These are phyloP conservation scores for Abelmoschus esculentus DNA, from an alignment of 345 rosid genomes.

Conservation along the genomic window DNA sequence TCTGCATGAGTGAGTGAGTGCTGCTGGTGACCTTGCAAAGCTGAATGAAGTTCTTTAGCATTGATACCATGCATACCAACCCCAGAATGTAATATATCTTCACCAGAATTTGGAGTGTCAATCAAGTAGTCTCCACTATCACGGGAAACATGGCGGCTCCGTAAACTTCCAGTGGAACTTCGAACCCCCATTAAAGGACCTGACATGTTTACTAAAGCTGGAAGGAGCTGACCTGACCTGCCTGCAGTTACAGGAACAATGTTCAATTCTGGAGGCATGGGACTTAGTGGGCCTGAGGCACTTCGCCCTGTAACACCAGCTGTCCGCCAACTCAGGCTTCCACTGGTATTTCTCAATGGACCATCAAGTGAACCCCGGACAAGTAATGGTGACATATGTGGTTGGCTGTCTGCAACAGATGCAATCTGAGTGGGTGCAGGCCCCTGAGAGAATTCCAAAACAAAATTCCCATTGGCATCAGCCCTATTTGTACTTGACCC, in stretches of 20 bases:
- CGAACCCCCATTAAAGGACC: slow-evolving; percentile 97
- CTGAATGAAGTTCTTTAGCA: slow-evolving; percentile 96
- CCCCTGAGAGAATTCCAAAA: slow-evolving; percentile 96
- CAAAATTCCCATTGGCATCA: slow-evolving; percentile 63
- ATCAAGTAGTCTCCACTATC: slow-evolving; percentile 95
- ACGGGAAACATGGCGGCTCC: slow-evolving; percentile 95
- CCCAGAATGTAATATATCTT: slow-evolving; percentile 76
- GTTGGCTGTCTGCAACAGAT: slow-evolving; percentile 73
- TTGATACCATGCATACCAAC: slow-evolving; percentile 62
- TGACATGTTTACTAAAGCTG: slow-evolving; percentile 85
- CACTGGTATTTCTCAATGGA: slow-evolving; percentile 85
- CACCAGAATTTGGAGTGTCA: slow-evolving; percentile 94
- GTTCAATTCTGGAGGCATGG: slow-evolving; percentile 91
- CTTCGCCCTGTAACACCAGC: slow-evolving; percentile 84
- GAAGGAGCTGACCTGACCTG: slow-evolving; percentile 91
- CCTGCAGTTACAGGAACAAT: slow-evolving; percentile 77
- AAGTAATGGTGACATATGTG: slow-evolving; percentile 94
- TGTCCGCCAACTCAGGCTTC: slow-evolving; percentile 95
- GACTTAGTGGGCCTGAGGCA: slow-evolving; percentile 88
- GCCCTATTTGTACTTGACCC: slow-evolving; percentile 49
- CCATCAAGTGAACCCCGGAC: slow-evolving; percentile 98
- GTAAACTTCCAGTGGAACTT: slow-evolving; percentile 86
- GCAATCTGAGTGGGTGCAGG: slow-evolving; percentile 71
- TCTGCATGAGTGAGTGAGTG: slow-evolving; percentile 96
- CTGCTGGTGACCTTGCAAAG: slow-evolving; percentile 98